Conservation (phyloP, 169 alveolate species). For the Plasmodium ovale region DNA sequence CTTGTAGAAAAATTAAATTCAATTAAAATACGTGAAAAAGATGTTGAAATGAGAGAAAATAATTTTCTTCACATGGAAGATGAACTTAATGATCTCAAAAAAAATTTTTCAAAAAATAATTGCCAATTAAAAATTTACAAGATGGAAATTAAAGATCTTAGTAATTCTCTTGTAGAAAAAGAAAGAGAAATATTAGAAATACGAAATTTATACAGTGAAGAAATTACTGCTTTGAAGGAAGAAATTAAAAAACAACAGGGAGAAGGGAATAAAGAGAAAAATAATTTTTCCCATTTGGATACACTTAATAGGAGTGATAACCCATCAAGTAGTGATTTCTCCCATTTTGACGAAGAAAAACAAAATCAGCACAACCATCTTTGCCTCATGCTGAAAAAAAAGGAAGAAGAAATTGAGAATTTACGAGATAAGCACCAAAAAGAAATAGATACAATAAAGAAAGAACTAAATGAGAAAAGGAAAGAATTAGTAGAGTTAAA, state of each 20-base stretch:
- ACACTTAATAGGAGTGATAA: neutral
- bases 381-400: neutral
- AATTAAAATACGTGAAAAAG: slow-evolving; percentile 20
- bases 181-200: slow-evolving; percentile 54
- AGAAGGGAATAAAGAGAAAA: slow-evolving; percentile 6
- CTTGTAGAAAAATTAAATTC: slow-evolving; percentile 25
- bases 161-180: slow-evolving; percentile 27
- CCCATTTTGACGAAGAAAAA: neutral
- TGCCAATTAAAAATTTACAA: slow-evolving; percentile 25
- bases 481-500: slow-evolving; percentile 19
- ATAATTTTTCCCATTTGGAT: neutral
- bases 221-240: slow-evolving; percentile 10
- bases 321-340: neutral
- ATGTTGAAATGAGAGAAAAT: slow-evolving; percentile 49
- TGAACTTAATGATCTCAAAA: slow-evolving; percentile 35
- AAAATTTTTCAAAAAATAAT: slow-evolving; percentile 30
- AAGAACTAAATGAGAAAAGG: slow-evolving; percentile 27
- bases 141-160: slow-evolving; percentile 42
- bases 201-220: slow-evolving; percentile 18
- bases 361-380: neutral
- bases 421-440: neutral
- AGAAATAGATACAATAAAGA: slow-evolving; percentile 23
- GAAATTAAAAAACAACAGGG: neutral
- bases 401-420: slow-evolving; percentile 26
- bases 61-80: slow-evolving; percentile 34